A percentile compares a stretch with the other conserved stretches of the same genome.
Evolutionary conservation across 2,329 filamentous ascomycete genomes (phyloP).

Genomic region (Colletotrichum euphorbiae): DNA sequence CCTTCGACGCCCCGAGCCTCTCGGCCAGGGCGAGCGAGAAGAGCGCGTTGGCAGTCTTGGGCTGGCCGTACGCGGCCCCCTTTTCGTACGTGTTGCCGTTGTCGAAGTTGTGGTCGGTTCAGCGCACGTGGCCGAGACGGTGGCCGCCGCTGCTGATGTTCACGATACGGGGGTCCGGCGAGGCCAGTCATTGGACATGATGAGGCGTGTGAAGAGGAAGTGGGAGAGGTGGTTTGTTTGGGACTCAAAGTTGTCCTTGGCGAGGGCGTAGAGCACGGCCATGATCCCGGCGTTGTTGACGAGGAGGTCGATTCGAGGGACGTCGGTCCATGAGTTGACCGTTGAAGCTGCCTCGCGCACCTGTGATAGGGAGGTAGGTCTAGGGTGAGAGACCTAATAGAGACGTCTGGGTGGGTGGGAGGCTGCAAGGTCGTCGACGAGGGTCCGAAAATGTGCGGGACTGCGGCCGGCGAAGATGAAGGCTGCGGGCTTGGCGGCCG

Average conservation of each 20-base stretch:
- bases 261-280: slow-evolving; percentile 47
- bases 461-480: slow-evolving; percentile 61
- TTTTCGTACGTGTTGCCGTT: slow-evolving; percentile 42
- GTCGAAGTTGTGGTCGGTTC: slow-evolving; percentile 57
- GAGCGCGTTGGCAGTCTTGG: slow-evolving; percentile 47
- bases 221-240: slow-evolving; percentile 53
- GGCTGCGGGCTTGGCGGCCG: slow-evolving; percentile 51
- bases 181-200: slow-evolving; percentile 48
- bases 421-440: slow-evolving; percentile 49
- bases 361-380: slow-evolving; percentile 52
- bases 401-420: slow-evolving; percentile 49
- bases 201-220: slow-evolving; percentile 54
- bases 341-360: slow-evolving; percentile 53
- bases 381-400: slow-evolving; percentile 50
- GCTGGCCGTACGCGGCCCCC: slow-evolving; percentile 45
- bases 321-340: slow-evolving; percentile 49
- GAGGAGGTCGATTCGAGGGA: slow-evolving; percentile 52
- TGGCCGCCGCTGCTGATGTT: slow-evolving; percentile 60
- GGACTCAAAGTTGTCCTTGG: slow-evolving; percentile 53
- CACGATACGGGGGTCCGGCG: slow-evolving; percentile 51
- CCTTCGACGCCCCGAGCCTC: slow-evolving; percentile 42
- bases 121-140: slow-evolving; percentile 54
- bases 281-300: slow-evolving; percentile 59
- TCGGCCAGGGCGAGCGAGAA: slow-evolving; percentile 31
- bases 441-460: slow-evolving; percentile 51